A percentile compares a stretch with the other conserved stretches of the same genome.
These are phyloP conservation scores for Ailanthus altissimus DNA, from an alignment of 345 rosid species.

Conservation along the genomic window DNA sequence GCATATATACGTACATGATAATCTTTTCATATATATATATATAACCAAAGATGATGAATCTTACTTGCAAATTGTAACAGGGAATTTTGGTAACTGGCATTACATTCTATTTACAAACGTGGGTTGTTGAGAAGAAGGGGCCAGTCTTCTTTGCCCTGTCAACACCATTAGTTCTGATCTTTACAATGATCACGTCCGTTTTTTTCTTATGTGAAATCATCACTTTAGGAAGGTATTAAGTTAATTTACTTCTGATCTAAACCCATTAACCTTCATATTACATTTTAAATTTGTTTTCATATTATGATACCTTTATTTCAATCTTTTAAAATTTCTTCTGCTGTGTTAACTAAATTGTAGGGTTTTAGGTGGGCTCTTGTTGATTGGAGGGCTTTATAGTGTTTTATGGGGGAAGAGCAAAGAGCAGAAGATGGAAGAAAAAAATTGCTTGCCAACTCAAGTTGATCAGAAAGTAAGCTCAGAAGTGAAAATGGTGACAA, in stretches of 20 bases:
- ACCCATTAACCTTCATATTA: no score
- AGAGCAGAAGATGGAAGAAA: conserved; percentile 39
- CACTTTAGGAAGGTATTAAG: conserved; percentile 68
- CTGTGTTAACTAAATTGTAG: conserved; percentile 33
- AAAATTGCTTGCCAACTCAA: conserved; percentile 28
- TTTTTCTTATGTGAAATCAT: conserved; percentile 61
- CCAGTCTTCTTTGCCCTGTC: conserved; percentile 93
- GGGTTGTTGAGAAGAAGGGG: conserved; percentile 89
- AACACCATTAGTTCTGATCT: conserved; percentile 66
- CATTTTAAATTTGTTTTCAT: neutral
- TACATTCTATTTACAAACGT: conserved; percentile 82
- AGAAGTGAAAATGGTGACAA: conserved; percentile 43
- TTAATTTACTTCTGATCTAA: no score
- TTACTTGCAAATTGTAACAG: conserved; percentile 33
- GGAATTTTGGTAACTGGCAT: conserved; percentile 88
- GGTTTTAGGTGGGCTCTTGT: conserved; percentile 63
- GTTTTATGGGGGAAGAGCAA: conserved; percentile 85
- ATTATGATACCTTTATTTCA: neutral
- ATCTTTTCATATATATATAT: neutral
- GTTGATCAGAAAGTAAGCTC: conserved; percentile 33
- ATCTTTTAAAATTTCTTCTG: neutral
- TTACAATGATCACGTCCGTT: conserved; percentile 67
- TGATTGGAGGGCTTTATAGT: conserved; percentile 78
- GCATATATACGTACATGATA: no score
- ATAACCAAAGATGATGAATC: neutral